A percentile compares a stretch with the other conserved stretches of the same genome.
phyloP scores from a whole-genome alignment of 2,329 filamentous ascomycete species.

The Ascochyta pisi region DNA sequence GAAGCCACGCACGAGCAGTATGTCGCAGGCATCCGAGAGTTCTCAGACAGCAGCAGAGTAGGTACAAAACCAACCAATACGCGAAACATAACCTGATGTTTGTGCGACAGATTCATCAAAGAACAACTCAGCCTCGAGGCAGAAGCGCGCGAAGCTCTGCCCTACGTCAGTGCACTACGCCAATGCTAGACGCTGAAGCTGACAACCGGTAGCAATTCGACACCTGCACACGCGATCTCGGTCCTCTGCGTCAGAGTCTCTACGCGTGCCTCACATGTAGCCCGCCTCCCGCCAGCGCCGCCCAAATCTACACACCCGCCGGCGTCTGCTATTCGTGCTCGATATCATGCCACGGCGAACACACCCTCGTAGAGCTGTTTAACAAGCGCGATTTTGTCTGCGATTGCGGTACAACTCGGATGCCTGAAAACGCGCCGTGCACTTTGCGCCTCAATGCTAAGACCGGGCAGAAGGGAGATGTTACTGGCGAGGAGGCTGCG shows the following conservation, averaged over 20 bases:
- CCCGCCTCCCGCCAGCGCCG: slow-evolving; percentile 70
- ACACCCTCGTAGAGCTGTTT: slow-evolving; percentile 94
- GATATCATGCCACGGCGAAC: slow-evolving; percentile 94
- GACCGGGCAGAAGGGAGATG: slow-evolving; percentile 77
- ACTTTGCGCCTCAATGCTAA: slow-evolving; percentile 73
- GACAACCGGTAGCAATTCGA: slow-evolving; percentile 76
- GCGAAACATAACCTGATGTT: neutral
- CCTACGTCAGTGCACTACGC: slow-evolving; percentile 71
- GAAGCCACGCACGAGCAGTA: slow-evolving; percentile 47
- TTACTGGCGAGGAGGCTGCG: slow-evolving; percentile 76
- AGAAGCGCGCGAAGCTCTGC: slow-evolving; percentile 91
- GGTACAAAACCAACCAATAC: slow-evolving; percentile 1
- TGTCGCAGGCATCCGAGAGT: slow-evolving; percentile 56
- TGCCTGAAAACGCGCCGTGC: slow-evolving; percentile 75
- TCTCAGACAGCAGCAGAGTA: slow-evolving; percentile 63
- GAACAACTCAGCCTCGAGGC: slow-evolving; percentile 90
- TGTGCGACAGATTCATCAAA: slow-evolving; percentile 75
- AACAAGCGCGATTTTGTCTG: slow-evolving; percentile 94
- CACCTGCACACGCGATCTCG: slow-evolving; percentile 88
- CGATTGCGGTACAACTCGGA: slow-evolving; percentile 89
- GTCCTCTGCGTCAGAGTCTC: slow-evolving; percentile 83
- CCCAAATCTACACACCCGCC: slow-evolving; percentile 72
- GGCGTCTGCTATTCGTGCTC: slow-evolving; percentile 97
- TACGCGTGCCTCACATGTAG: slow-evolving; percentile 96
- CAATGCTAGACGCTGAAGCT: slow-evolving; percentile 12